These are phyloP conservation scores for Eutrema yunnanense DNA, from an alignment of 345 rosid species.

Conservation along the genomic window DNA sequence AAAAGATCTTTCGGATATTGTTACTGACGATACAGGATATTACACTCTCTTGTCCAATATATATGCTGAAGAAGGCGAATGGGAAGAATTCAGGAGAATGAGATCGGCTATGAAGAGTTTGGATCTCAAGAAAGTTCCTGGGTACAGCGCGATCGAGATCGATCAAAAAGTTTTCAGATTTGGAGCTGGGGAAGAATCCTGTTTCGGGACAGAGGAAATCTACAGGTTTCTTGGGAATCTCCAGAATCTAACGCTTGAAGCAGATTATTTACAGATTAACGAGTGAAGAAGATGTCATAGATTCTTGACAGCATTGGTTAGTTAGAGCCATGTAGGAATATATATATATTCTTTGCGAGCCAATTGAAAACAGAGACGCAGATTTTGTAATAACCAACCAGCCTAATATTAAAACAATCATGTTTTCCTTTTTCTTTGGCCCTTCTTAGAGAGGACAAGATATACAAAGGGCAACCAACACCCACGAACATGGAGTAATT, in stretches of 20 bases:
- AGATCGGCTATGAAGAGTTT: slow-evolving; percentile 40
- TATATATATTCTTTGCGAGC: background rate
- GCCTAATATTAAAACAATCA: background rate
- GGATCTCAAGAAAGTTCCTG: slow-evolving; percentile 61
- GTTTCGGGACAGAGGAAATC: slow-evolving; percentile 17
- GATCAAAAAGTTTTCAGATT: slow-evolving; percentile 26
- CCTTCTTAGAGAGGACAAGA: slow-evolving; percentile 18
- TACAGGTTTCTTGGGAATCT: slow-evolving; percentile 20
- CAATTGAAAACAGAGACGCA: background rate
- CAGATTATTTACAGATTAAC: background rate
- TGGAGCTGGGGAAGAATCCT: slow-evolving; percentile 28
- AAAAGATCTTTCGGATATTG: slow-evolving; percentile 35
- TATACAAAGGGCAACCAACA: slow-evolving; percentile 24
- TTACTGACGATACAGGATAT: slow-evolving; percentile 58
- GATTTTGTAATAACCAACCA: slow-evolving; percentile 23
- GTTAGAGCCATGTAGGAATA: slow-evolving; percentile 3
- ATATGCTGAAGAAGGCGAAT: slow-evolving; percentile 72
- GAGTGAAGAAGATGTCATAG: background rate
- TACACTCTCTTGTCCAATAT: slow-evolving; percentile 63
- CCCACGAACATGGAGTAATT: slow-evolving; percentile 11
- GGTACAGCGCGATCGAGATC: slow-evolving; percentile 41
- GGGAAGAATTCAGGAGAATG: slow-evolving; percentile 50
- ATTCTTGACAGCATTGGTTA: background rate
- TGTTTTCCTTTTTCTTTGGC: background rate
- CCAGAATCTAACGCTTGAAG: slow-evolving; percentile 14